These are phyloP conservation scores for Boletus huronensis DNA, from an alignment of 768 basidiomycete species.

Conservation along the genomic window DNA sequence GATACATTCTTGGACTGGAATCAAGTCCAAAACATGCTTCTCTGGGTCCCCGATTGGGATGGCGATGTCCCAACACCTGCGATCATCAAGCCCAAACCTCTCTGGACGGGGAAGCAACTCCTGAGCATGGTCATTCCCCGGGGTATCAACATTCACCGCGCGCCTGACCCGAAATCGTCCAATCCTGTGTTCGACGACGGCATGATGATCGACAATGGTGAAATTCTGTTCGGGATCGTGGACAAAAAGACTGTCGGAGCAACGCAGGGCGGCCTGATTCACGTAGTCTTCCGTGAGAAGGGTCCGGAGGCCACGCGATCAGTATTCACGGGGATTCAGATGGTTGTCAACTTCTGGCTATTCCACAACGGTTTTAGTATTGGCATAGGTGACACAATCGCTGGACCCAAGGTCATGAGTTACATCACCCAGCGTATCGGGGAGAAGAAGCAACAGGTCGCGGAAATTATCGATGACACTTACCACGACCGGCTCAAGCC, in stretches of 20 bases:
- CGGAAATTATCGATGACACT: constrained; percentile 74
- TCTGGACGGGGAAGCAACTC: constrained; percentile 98
- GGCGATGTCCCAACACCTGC: constrained; percentile 88
- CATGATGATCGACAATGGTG: constrained; percentile 95
- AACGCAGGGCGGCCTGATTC: constrained; percentile 89
- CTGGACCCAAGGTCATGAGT: constrained; percentile 83
- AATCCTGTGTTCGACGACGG: constrained; percentile 91
- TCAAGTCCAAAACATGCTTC: constrained; percentile 92
- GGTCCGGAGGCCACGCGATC: constrained; percentile 88
- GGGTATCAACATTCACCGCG: constrained; percentile 89
- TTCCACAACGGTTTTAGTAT: constrained; percentile 99
- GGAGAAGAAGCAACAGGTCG: constrained; percentile 77
- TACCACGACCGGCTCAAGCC: constrained; percentile 85
- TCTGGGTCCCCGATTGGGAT: constrained; percentile 99
- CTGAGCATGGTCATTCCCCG: constrained; percentile 88
- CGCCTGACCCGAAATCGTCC: constrained; percentile 72
- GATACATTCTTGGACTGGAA: constrained; percentile 96
- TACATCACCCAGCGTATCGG: constrained; percentile 81
- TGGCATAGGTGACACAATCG: constrained; percentile 98
- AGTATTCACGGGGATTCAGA: constrained; percentile 91
- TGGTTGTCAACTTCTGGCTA: constrained; percentile 97
- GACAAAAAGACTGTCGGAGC: constrained; percentile 99
- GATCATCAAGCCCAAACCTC: constrained; percentile 92
- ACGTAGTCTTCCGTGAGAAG: constrained; percentile 96
- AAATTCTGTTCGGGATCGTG: constrained; percentile 91